Evolutionary conservation across 139 green algal genomes (phyloP).

Genomic region (Astrephomene gubernaculifera): DNA sequence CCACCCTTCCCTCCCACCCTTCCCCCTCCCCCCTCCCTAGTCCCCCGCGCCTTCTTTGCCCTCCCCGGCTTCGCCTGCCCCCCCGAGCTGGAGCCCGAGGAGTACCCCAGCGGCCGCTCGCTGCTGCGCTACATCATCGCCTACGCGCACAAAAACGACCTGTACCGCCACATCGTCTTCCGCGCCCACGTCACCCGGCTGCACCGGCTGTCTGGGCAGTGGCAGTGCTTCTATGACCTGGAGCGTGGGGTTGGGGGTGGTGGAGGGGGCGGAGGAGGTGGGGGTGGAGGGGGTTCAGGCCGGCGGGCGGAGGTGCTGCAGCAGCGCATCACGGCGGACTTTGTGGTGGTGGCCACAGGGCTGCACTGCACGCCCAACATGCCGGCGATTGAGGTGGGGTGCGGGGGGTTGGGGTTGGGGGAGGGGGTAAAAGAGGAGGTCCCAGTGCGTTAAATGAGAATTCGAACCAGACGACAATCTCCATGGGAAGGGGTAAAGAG

Average conservation of each 20-base stretch:
- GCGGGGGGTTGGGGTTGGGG: not conserved
- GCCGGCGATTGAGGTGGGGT: conserved; percentile 13
- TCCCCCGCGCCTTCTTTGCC: conserved; percentile 19
- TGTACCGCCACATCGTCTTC: conserved; percentile 35
- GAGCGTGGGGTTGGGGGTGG: not conserved
- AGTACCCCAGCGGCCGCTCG: conserved; percentile 27
- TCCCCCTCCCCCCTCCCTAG: not conserved
- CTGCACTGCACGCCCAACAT: conserved; percentile 34
- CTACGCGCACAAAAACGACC: conserved; percentile 20
- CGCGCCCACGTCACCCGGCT: conserved; percentile 12
- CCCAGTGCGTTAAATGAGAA: not conserved
- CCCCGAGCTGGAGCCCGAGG: conserved; percentile 26
- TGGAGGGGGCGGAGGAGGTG: conserved; percentile 1
- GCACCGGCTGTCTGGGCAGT: conserved; percentile 21
- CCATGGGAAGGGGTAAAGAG: too few relatives aligned
- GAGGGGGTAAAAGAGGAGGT: not conserved
- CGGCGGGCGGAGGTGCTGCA: not conserved
- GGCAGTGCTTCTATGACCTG: conserved; percentile 44
- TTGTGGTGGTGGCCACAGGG: conserved; percentile 45
- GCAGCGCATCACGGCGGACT: conserved; percentile 37
- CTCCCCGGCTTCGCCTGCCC: conserved; percentile 35
- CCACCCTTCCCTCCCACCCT: not conserved
- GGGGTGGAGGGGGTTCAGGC: not conserved
- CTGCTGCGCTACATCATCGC: conserved; percentile 42
- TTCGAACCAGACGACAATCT: too few relatives aligned